A percentile compares a stretch with the other conserved stretches of the same genome.
Evolutionary conservation across 1,284 basidiomycete genomes (phyloP).

Genomic region (Puccinia hordei): DNA sequence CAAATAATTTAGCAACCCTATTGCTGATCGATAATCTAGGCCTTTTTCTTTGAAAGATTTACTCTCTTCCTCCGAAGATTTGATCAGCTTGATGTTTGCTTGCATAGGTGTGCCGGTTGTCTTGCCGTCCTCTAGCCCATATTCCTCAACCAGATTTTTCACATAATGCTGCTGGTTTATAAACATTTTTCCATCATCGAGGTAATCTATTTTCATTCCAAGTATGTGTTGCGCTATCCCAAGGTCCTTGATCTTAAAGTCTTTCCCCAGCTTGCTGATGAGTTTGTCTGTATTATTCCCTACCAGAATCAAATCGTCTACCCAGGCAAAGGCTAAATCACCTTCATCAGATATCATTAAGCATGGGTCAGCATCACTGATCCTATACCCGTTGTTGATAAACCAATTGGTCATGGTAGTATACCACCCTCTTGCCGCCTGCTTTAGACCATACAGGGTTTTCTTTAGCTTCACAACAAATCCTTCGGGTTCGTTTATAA

Average conservation of each 20-base stretch:
- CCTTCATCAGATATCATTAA: slow-evolving; percentile 16
- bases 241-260: slow-evolving; percentile 17
- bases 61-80: slow-evolving; percentile 17
- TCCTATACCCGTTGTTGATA: no score
- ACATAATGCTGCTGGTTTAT: no score
- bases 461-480: no score
- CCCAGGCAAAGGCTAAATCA: slow-evolving; percentile 18
- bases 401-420: no score
- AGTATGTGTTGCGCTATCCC: no score
- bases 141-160: no score
- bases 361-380: slow-evolving; percentile 33
- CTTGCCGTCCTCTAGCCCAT: slow-evolving; percentile 9
- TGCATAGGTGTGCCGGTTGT: slow-evolving; percentile 21
- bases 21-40: slow-evolving; percentile 18
- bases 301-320: slow-evolving; percentile 23
- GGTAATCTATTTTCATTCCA: no score
- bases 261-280: not conserved
- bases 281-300: slow-evolving; percentile 21
- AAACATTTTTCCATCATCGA: no score
- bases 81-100: not conserved
- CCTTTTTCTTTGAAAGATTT: slow-evolving; percentile 12
- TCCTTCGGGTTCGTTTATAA: no score
- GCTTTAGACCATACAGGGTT: no score
- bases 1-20: slow-evolving; percentile 14
- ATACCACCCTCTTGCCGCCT: no score